Evolutionary conservation across 1,139 yeast species (phyloP).

Genomic region (Saccharomyces hybrid): DNA sequence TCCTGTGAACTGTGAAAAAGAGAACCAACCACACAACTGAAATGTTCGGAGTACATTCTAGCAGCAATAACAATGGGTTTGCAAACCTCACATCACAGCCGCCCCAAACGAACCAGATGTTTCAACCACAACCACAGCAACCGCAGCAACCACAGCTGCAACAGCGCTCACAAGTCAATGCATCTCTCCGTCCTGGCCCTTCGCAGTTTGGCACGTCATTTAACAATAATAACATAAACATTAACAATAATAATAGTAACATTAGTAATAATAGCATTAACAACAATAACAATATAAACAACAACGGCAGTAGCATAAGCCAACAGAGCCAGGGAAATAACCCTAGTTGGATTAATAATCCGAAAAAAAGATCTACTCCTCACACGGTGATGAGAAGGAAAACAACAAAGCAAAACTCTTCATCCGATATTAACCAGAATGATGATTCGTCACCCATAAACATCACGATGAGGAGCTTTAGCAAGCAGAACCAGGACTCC

Average conservation of each 20-base stretch:
- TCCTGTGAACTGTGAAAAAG: background rate
- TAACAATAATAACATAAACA: constrained; percentile 2
- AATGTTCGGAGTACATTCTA: background rate
- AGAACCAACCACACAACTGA: background rate
- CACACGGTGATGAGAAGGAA: constrained; percentile 38
- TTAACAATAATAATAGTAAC: background rate
- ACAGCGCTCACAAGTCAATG: constrained; percentile 9
- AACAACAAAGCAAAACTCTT: constrained; percentile 13
- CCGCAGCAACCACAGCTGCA: constrained; percentile 10
- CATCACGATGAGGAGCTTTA: constrained; percentile 7
- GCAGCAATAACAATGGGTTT: constrained; percentile 5
- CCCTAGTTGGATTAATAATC: constrained; percentile 45
- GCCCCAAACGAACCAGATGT: constrained; percentile 5
- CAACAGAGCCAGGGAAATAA: constrained; percentile 15
- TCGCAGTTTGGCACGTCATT: background rate
- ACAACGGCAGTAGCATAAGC: constrained; percentile 9
- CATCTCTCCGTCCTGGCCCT: constrained; percentile 8
- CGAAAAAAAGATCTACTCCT: constrained; percentile 53
- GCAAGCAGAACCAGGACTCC: background rate
- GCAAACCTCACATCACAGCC: constrained; percentile 11
- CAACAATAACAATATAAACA: background rate
- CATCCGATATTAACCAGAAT: background rate
- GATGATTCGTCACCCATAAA: constrained; percentile 24
- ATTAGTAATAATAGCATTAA: background rate
- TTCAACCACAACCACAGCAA: background rate